phyloP scores from a whole-genome alignment of 148 eudicot species.

The Heliosperma pusillum region DNA sequence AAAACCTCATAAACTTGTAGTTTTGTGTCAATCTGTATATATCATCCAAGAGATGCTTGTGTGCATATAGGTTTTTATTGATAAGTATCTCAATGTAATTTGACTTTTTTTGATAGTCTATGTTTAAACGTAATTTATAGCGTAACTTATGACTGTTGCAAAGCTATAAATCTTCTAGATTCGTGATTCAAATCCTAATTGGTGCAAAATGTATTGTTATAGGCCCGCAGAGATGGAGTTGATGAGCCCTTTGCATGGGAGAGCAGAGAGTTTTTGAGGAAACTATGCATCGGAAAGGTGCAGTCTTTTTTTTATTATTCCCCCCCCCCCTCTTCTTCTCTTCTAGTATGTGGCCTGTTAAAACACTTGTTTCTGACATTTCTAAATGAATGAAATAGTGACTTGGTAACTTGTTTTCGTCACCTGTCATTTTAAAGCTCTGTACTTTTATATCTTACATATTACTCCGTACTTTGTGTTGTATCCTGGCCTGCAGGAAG shows the following conservation, averaged over 20 bases:
- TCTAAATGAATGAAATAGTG: background rate
- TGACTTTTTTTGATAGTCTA: background rate
- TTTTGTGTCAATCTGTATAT: background rate
- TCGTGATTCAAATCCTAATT: background rate
- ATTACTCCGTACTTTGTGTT: background rate
- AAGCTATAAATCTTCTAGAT: background rate
- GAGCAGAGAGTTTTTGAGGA: conserved; percentile 36
- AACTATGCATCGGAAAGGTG: conserved; percentile 92
- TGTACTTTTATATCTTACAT: conserved; percentile 2
- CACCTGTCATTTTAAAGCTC: background rate
- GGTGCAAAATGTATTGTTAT: conserved; percentile 7
- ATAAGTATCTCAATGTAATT: background rate
- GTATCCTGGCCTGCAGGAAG: conserved; percentile 47
- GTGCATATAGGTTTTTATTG: background rate
- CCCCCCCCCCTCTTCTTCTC: background rate
- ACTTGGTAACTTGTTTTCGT: background rate
- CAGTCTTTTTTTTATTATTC: background rate
- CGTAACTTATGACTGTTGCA: background rate
- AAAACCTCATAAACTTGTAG: background rate
- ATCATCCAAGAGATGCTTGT: conserved; percentile 3
- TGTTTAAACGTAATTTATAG: background rate
- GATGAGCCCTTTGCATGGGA: conserved; percentile 25
- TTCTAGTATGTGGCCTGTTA: conserved; percentile 1
- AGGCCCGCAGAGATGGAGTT: conserved; percentile 80
- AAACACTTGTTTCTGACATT: conserved; percentile 48